Percentiles rank a stretch among this genome's conserved stretches.
phyloP scores from a whole-genome alignment of 345 rosid genomes.

The Eutrema japonicum region DNA sequence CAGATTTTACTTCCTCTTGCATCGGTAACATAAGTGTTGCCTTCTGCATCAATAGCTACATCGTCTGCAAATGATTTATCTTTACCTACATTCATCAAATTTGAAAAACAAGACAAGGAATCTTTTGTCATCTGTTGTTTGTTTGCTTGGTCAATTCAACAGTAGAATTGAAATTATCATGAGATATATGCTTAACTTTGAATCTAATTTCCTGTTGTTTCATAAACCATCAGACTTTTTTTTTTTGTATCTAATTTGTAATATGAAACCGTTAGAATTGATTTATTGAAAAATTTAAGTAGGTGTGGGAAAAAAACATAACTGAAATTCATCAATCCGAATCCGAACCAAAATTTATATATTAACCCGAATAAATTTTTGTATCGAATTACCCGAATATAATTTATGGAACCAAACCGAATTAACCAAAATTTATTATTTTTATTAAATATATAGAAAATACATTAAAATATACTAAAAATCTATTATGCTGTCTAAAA shows the following conservation, averaged over 20 bases:
- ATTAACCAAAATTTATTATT: too few relatives aligned
- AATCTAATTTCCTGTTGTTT: not conserved
- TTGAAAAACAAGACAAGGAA: not conserved
- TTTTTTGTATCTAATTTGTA: not conserved
- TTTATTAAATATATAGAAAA: too few relatives aligned
- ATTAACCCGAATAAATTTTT: too few relatives aligned
- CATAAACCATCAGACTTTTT: not conserved
- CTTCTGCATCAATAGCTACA: constrained; percentile 69
- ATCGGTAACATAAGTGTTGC: constrained; percentile 76
- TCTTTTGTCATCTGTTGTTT: not conserved
- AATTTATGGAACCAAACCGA: too few relatives aligned
- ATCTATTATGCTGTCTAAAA: too few relatives aligned
- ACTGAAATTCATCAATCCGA: too few relatives aligned
- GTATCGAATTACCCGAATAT: too few relatives aligned
- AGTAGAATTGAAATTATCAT: not conserved
- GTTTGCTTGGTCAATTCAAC: not conserved
- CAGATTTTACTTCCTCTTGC: constrained; percentile 67
- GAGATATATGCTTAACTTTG: not conserved
- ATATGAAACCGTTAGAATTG: not conserved
- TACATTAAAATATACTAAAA: too few relatives aligned
- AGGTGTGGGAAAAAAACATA: too few relatives aligned
- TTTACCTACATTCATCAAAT: constrained; percentile 36
- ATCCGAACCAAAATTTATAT: too few relatives aligned
- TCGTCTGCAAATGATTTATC: constrained; percentile 81
- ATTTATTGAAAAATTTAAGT: not conserved